Percentiles rank a stretch among this genome's conserved stretches.
phyloP scores from a whole-genome alignment of 495 filamentous ascomycete species.

The Daldinia decipiens region DNA sequence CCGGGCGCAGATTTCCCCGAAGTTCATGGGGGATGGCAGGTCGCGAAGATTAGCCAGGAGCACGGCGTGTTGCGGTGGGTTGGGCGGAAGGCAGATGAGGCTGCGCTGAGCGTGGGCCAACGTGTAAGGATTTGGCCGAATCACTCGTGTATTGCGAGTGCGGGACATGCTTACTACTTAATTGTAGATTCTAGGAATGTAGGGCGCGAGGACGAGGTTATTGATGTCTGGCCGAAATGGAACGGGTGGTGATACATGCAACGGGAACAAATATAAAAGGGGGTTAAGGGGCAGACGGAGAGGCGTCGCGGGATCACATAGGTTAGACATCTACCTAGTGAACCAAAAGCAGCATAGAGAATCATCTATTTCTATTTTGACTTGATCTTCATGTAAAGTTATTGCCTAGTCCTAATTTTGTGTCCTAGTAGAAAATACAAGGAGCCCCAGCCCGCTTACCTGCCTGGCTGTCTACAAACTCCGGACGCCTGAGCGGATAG shows the following conservation, averaged over 20 bases:
- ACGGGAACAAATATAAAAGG: background rate
- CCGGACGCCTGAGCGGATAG: constrained; percentile 31
- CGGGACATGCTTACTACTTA: constrained; percentile 77
- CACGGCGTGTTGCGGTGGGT: constrained; percentile 69
- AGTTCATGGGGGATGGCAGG: constrained; percentile 65
- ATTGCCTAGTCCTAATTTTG: constrained; percentile 14
- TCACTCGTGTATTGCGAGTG: constrained; percentile 83
- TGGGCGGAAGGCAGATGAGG: constrained; percentile 58
- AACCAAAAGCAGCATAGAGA: background rate
- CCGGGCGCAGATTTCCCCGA: constrained; percentile 54
- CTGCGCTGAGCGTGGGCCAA: constrained; percentile 65
- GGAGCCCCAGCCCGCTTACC: constrained; percentile 20
- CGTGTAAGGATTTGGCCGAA: constrained; percentile 83
- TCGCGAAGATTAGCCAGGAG: constrained; percentile 71
- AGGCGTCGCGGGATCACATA: background rate
- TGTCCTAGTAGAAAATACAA: constrained; percentile 27
- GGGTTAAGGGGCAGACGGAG: background rate
- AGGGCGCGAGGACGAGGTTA: constrained; percentile 64
- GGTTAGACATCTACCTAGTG: background rate
- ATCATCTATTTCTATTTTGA: background rate
- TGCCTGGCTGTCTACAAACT: constrained; percentile 28
- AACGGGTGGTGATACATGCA: constrained; percentile 60
- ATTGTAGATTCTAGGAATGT: constrained; percentile 72
- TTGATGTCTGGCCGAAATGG: constrained; percentile 77
- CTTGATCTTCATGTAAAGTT: constrained; percentile 16